phyloP scores from a whole-genome alignment of 1,284 basidiomycete genomes.

The Sparassis latifolia region DNA sequence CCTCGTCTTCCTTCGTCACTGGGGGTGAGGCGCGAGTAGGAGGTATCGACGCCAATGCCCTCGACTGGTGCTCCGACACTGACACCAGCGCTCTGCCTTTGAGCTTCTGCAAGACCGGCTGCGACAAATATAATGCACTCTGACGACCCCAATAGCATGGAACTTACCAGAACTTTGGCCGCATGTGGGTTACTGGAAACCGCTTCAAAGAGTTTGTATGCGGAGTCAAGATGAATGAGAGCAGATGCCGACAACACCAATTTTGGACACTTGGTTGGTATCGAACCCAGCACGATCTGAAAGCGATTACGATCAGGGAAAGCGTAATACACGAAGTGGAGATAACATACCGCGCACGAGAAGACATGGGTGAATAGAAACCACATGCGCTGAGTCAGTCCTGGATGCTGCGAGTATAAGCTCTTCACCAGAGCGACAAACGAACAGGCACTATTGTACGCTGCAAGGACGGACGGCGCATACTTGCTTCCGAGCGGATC shows the following conservation, averaged over 20 bases:
- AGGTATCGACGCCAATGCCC: slow-evolving; percentile 6
- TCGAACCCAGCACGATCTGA: slow-evolving; percentile 64
- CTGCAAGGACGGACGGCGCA: slow-evolving; percentile 60
- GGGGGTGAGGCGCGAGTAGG: slow-evolving; percentile 21
- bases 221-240: slow-evolving; percentile 54
- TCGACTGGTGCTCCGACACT: slow-evolving; percentile 18
- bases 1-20: slow-evolving; percentile 50
- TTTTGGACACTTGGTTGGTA: slow-evolving; percentile 51
- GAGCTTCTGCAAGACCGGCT: slow-evolving; percentile 58
- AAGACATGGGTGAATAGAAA: slow-evolving; percentile 70
- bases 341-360: slow-evolving; percentile 55
- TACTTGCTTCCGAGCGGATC: slow-evolving; percentile 67
- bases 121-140: not conserved
- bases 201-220: slow-evolving; percentile 47
- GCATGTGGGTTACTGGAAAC: slow-evolving; percentile 47
- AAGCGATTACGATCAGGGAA: slow-evolving; percentile 1
- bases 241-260: slow-evolving; percentile 60
- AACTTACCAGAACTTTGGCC: slow-evolving; percentile 51
- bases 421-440: slow-evolving; percentile 59
- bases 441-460: slow-evolving; percentile 59
- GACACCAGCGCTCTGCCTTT: slow-evolving; percentile 37
- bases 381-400: slow-evolving; percentile 64
- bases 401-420: slow-evolving; percentile 56
- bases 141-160: too few species aligned
- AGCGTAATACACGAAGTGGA: not conserved